Evolutionary conservation across 106 monocot genomes (phyloP), one percentile per base, ranked within the genome.

Genomic region (Dendrobium huoshanense): DNA sequence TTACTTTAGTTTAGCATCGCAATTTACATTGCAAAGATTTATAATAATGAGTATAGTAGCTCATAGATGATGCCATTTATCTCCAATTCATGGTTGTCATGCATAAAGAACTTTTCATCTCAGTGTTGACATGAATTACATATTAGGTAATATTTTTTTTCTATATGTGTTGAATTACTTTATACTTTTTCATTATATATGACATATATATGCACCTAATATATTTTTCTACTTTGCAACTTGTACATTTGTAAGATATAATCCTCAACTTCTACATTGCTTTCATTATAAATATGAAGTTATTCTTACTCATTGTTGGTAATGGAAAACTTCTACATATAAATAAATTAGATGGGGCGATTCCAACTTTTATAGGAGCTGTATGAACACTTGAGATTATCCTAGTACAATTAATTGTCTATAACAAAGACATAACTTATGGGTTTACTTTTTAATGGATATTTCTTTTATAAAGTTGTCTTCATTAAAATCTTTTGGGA

Each of bases 211-310:
- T 37, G 37, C 3, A 37, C 37, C 81, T 82, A 88, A 1, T 47
- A 82, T 9, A 82, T 91, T 37, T 37, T 37, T 37, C 37, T 37
- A 37, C 37, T 37, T 37, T 37, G 88, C 77, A 84, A 75, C 41
- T 91, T 27, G 67, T 82, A 41, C 91, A 92, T 61, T 31, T 92
- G 89, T 92, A 85, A 89, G 91, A 41, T 49, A 1, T 27, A 24
- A 25, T 27, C 37, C n/a, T 31, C 24, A 45, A 48, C 18, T 18
- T 48, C 19, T 40, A 9, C 49, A 47, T 70, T 73, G n/a, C 37
- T 73, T 37, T 31, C 49, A 17, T 25, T 20, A 48, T 44, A 55
- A 54, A 54, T 37, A 73, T 80, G 29, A 54, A 72, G 72, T 80
- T 80, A 45, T 41, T 15, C 15, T 6, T 24, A 82, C 43, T 68